Evolutionary conservation across 2,329 filamentous ascomycete genomes (phyloP).

Genomic region (Aspergillus thermomutatus): DNA sequence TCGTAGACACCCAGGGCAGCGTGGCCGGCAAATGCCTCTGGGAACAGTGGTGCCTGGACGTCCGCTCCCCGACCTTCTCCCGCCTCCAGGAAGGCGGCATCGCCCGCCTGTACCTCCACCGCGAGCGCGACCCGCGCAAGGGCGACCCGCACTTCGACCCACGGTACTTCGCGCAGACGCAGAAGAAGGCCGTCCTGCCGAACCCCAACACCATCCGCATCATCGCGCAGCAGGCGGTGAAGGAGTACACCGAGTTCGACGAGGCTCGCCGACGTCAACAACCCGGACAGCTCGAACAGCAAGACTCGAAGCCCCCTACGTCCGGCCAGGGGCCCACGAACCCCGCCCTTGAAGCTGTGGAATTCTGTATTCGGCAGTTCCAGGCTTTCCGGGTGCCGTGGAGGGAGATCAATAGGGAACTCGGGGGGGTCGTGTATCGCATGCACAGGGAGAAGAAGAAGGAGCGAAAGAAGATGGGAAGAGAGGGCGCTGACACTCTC

Average conservation of each 20-base stretch:
- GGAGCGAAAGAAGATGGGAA: constrained; percentile 1
- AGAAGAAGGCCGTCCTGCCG: constrained; percentile 29
- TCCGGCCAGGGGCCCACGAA: constrained; percentile 11
- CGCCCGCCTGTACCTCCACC: constrained; percentile 19
- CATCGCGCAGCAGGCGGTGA: constrained; percentile 32
- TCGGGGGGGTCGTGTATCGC: constrained; percentile 28
- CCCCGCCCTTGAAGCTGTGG: constrained; percentile 23
- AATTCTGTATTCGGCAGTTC: constrained; percentile 34
- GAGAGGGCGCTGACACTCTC: background rate
- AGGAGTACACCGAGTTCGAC: constrained; percentile 20
- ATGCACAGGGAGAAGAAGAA: constrained; percentile 8
- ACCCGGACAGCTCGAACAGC: background rate
- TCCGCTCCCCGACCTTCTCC: constrained; percentile 13
- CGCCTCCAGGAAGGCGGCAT: constrained; percentile 28
- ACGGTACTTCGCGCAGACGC: constrained; percentile 20
- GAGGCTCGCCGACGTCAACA: background rate
- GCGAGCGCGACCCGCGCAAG: constrained; percentile 18
- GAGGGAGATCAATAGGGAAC: constrained; percentile 32
- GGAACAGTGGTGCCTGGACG: constrained; percentile 45
- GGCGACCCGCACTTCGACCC: constrained; percentile 26
- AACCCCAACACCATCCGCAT: constrained; percentile 36
- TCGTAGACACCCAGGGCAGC: constrained; percentile 50
- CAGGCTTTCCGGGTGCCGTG: constrained; percentile 24
- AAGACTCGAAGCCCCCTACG: background rate
- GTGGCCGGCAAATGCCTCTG: constrained; percentile 47